Evolutionary conservation across 2,329 filamentous ascomycete species (phyloP), one percentile per base, ranked within the genome.

Genomic region (Aspergillus sp.): DNA sequence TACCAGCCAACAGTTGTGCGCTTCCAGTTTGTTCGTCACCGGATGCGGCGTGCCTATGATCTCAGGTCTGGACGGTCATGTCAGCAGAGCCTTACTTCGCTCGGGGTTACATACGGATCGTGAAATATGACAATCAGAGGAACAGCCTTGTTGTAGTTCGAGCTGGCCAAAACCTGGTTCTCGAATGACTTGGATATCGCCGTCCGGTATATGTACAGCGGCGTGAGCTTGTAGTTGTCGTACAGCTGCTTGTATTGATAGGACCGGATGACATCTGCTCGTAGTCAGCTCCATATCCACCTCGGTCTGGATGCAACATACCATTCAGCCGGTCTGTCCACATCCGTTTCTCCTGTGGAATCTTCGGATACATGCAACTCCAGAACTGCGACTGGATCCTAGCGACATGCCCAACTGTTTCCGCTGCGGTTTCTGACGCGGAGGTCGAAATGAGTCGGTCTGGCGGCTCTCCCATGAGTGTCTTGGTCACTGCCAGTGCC

Each of bases 381-480:
- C 91, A 98, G 57, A 84, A 91, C 14, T 60, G 66, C 12, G 74
- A 73, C 44, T 81, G 77, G 27, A 72, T 63, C 28, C 64, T 63
- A 38, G 72, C 67, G 5, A 81, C 78, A 15, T 68, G 60, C 34
- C 74, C 62, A 2, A 80, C 66, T 2, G 71, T 71, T 19, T 68
- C 61, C 2, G 78, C 63, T n/a, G 69, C 75, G 25, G 60, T 54
- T 6, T 62, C 57, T 0, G 72, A 71, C 2, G 73, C 63, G 5
- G 60, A 50, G 1, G 64, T 61, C 5, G 63, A 56, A 30, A 57
- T 57, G 10, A 78, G 55, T 32, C 73, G 67, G 36, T 78, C 75
- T 2, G 91, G 91, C 8, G 89, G 85, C 51, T 98, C 88, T 14
- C 91, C 86, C 86, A 98, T 96, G 27, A 98, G 69, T 1, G 89